Conservation (phyloP, 805 yeast species). For the Teunomyces gatunensis region DNA sequence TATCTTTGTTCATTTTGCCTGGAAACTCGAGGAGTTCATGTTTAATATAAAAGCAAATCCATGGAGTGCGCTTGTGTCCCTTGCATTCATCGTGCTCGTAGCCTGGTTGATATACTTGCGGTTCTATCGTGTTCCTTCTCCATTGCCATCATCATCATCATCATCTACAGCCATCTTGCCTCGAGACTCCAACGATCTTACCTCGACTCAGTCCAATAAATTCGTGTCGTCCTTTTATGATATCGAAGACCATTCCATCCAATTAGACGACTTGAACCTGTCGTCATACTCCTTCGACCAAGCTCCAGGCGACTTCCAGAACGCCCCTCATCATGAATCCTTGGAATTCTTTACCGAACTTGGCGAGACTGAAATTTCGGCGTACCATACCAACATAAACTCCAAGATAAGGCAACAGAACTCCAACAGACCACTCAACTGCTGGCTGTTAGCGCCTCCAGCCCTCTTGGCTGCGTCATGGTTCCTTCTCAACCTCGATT, state of each 20-base stretch:
- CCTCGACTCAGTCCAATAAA: background rate
- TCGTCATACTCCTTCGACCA: background rate
- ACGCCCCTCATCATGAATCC: slow-evolving; percentile 6
- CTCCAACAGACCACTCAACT: slow-evolving; percentile 17
- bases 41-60: slow-evolving; percentile 20
- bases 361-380: slow-evolving; percentile 4
- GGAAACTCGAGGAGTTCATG: slow-evolving; percentile 40
- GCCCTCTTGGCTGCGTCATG: slow-evolving; percentile 44
- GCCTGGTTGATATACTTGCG: slow-evolving; percentile 11
- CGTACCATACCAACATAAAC: slow-evolving; percentile 7
- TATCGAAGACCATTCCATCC: slow-evolving; percentile 1
- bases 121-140: slow-evolving; percentile 9
- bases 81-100: background rate
- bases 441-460: slow-evolving; percentile 31
- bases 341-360: slow-evolving; percentile 6
- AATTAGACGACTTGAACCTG: slow-evolving; percentile 1
- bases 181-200: background rate
- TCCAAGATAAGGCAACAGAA: background rate
- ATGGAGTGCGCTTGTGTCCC: slow-evolving; percentile 4
- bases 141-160: background rate
- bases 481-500: slow-evolving; percentile 48
- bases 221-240: background rate
- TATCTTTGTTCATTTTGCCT: slow-evolving; percentile 48
- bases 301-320: slow-evolving; percentile 12
- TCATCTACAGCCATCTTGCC: background rate